Evolutionary conservation across 257 asterid genomes (phyloP).

Genomic region (Striga asiatica): DNA sequence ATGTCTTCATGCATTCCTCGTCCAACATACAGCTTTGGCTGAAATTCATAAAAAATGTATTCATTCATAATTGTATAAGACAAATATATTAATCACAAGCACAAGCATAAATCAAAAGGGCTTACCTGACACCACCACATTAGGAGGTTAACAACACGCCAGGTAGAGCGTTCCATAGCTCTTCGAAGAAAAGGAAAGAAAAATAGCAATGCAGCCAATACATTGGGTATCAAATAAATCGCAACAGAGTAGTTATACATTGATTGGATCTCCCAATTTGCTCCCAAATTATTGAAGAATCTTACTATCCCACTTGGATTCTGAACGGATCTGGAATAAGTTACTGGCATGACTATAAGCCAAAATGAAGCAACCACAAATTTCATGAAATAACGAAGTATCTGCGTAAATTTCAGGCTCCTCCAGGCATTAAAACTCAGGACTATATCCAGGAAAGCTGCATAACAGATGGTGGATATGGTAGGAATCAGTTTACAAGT

Average conservation of each 20-base stretch:
- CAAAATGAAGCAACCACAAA: slow-evolving; percentile 72
- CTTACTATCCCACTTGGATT: slow-evolving; percentile 73
- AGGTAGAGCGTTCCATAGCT: slow-evolving; percentile 75
- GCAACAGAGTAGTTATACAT: slow-evolving; percentile 72
- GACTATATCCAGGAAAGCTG: slow-evolving; percentile 83
- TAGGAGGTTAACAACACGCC: slow-evolving; percentile 49
- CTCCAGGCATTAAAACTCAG: slow-evolving; percentile 85
- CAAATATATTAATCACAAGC: not conserved
- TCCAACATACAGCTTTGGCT: slow-evolving; percentile 95
- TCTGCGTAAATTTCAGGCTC: slow-evolving; percentile 66
- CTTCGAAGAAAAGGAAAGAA: slow-evolving; percentile 69
- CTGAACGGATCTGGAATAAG: slow-evolving; percentile 66
- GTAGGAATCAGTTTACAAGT: slow-evolving; percentile 3
- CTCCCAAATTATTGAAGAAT: slow-evolving; percentile 64
- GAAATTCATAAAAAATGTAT: slow-evolving; percentile 19
- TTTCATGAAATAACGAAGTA: slow-evolving; percentile 80
- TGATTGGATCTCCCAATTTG: slow-evolving; percentile 52
- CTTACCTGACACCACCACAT: slow-evolving; percentile 99
- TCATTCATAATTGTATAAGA: slow-evolving; percentile 15
- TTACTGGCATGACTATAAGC: slow-evolving; percentile 81
- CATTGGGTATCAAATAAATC: slow-evolving; percentile 76
- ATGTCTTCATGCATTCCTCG: slow-evolving; percentile 99
- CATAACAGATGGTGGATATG: slow-evolving; percentile 22
- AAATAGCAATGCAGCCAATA: slow-evolving; percentile 66
- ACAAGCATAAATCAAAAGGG: slow-evolving; percentile 1